Evolutionary conservation across 257 asterid genomes (phyloP).

Genomic region (Jaltomata sinuosa): DNA sequence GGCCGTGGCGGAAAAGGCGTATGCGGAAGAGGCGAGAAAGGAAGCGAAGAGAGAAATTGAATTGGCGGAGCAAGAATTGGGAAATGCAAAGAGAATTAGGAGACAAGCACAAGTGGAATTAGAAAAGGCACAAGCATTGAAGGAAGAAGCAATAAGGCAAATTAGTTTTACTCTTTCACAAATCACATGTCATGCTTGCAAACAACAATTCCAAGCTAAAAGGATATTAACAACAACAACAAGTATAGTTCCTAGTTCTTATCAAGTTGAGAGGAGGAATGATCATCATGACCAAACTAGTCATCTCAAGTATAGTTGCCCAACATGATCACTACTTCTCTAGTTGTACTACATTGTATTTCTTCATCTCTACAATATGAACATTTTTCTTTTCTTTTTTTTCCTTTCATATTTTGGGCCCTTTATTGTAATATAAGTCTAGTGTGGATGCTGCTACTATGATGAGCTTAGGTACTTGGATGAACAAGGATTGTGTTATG

Average conservation of each 20-base stretch:
- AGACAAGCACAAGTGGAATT: constrained; percentile 50
- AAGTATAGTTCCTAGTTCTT: neutral
- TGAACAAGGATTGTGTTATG: neutral
- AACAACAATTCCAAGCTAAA: constrained; percentile 28
- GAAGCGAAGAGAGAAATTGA: constrained; percentile 49
- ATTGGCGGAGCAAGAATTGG: constrained; percentile 51
- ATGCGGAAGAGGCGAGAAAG: constrained; percentile 55
- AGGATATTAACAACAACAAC: neutral
- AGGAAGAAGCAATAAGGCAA: constrained; percentile 37
- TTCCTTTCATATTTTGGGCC: neutral
- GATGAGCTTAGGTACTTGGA: neutral
- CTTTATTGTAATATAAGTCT: neutral
- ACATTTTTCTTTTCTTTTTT: neutral
- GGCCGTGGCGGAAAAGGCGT: constrained; percentile 55
- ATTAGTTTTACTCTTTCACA: constrained; percentile 38
- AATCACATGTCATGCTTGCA: constrained; percentile 62
- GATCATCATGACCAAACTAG: neutral
- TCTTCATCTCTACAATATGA: neutral
- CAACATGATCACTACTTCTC: neutral
- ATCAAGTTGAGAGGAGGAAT: neutral
- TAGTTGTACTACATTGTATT: neutral
- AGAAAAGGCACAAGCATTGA: constrained; percentile 40
- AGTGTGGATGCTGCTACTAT: neutral
- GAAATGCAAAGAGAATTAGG: constrained; percentile 52
- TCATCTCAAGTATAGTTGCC: neutral